Evolutionary conservation across 352 stramenopile genomes (phyloP), one percentile per base, ranked within the genome.

Genomic region (Globisporangium yorkense): DNA sequence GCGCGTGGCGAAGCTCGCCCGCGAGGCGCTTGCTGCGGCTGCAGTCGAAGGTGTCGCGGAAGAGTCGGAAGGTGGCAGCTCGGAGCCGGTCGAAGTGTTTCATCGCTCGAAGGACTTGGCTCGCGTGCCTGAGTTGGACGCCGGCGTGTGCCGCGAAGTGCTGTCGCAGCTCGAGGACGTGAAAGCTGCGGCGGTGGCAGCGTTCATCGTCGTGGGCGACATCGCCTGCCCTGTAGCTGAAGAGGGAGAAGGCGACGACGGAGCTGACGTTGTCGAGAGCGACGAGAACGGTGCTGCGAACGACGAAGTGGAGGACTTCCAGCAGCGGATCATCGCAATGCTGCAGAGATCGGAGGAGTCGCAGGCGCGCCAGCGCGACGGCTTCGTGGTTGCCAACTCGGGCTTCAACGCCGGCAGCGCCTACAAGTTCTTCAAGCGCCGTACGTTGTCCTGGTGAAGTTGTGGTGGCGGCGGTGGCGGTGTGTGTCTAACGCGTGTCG

Each of bases 391-490:
- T 27, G 59, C 71, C 9, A 40, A 58, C 29, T 86, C 79, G 29
- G 65, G 65, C n/a, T 87, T 87, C 63, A 72, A 89, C 52, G 79
- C 79, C 18, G 65, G 62, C 40, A 63, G 61, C 18, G 72, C 70
- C 51, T 87, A 87, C 58, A 72, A 84, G 61, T 87, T 89, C 58
- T 75, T 89, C 71, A 89, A 89, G 50, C 69, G 56, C 54, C 79
- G 76, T 87, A 81, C 48, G 78, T 85, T 43, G 12, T 40, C 9
- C 43, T 49, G 37, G 29, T 33, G 24, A 1, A 1, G 18, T 48
- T 21, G 10, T 16, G 51, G 41, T 49, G 29, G 15, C 20, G 13
- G 16, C 51, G 7, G 24, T 9, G 13, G 2, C 51, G 40, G 47
- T 12, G 4, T 55, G 1, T 56, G n/a, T 4, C 21, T 50, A 20